Evolutionary conservation across 768 basidiomycete species (phyloP).

Genomic region (Boletus subcaerulescens): DNA sequence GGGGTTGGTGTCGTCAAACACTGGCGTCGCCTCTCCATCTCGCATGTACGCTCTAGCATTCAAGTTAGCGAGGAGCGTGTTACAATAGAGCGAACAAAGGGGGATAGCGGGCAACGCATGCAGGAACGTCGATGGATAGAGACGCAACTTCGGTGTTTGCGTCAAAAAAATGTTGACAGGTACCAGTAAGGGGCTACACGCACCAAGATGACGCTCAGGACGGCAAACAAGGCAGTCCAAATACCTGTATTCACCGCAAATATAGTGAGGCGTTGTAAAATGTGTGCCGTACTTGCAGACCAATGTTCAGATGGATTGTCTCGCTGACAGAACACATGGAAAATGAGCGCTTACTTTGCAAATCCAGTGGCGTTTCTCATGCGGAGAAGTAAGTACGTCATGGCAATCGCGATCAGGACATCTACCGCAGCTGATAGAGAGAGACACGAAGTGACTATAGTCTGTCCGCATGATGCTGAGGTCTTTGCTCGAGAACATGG

Average conservation of each 20-base stretch:
- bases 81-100: constrained; percentile 11
- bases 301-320: background rate
- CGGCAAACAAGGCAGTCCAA: constrained; percentile 45
- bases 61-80: constrained; percentile 17
- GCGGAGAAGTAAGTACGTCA: constrained; percentile 5
- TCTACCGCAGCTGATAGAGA: constrained; percentile 2
- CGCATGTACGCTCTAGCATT: constrained; percentile 9
- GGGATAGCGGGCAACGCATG: background rate
- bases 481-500: background rate
- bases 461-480: background rate
- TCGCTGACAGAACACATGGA: background rate
- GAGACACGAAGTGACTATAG: background rate
- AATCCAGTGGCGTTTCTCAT: background rate
- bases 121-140: background rate
- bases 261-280: constrained; percentile 9
- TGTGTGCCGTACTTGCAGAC: background rate
- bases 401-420: constrained; percentile 4
- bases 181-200: background rate
- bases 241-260: constrained; percentile 32
- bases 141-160: background rate
- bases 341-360: background rate
- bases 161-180: background rate
- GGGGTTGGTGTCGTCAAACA: background rate
- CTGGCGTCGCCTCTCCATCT: background rate
- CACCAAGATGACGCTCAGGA: constrained; percentile 3